Conservation (phyloP, 768 basidiomycete species). For the Lentinula raphanica region DNA sequence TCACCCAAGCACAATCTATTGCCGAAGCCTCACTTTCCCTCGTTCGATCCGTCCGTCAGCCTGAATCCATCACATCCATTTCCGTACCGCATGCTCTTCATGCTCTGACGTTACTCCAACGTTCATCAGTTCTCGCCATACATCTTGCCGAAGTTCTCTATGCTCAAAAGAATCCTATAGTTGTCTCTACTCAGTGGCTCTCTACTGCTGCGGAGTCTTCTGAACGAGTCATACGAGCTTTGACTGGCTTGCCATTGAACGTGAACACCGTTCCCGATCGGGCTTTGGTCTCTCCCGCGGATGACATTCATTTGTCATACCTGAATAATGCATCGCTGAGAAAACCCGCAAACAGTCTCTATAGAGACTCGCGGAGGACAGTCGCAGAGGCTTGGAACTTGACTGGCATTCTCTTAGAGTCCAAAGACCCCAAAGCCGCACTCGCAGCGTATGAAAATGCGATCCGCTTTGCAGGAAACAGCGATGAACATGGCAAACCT, state of each 20-base stretch:
- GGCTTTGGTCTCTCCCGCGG: not conserved
- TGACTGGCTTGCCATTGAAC: conserved; percentile 37
- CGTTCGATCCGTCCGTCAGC: conserved; percentile 48
- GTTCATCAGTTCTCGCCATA: conserved; percentile 65
- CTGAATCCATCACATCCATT: conserved; percentile 35
- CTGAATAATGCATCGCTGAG: conserved; percentile 44
- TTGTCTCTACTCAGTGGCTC: conserved; percentile 51
- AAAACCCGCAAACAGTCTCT: conserved; percentile 48
- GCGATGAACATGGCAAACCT: conserved; percentile 33
- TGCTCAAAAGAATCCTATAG: conserved; percentile 36
- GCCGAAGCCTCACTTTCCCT: conserved; percentile 53
- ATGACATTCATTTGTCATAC: conserved; percentile 39
- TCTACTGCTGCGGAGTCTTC: conserved; percentile 61
- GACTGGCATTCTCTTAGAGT: conserved; percentile 61
- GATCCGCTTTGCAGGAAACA: conserved; percentile 58
- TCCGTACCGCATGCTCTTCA: conserved; percentile 61
- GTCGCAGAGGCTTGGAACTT: conserved; percentile 75
- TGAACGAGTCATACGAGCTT: conserved; percentile 53
- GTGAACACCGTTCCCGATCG: conserved; percentile 11
- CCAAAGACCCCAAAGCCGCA: conserved; percentile 31
- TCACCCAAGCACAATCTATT: conserved; percentile 48
- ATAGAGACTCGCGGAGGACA: conserved; percentile 66
- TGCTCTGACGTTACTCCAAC: conserved; percentile 61
- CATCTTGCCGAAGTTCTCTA: conserved; percentile 72
- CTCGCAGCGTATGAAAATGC: conserved; percentile 66